Conservation (phyloP, 352 stramenopile genomes). For the Globisporangium okanoganense region DNA sequence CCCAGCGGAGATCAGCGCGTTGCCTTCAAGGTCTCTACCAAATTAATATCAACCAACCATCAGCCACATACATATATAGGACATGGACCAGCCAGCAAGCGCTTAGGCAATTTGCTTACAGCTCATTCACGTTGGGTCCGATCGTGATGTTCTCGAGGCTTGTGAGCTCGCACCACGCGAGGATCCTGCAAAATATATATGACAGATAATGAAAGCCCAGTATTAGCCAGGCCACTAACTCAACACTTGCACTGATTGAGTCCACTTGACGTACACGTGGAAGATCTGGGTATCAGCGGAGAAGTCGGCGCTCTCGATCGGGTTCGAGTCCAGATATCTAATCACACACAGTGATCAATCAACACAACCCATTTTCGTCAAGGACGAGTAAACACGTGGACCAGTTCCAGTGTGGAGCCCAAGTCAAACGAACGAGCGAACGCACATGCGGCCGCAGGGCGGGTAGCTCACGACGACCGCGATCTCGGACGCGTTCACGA, state of each 20-base stretch:
- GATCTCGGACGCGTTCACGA: slow-evolving; percentile 10
- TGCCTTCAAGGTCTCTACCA: slow-evolving; percentile 1
- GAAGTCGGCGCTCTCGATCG: slow-evolving; percentile 5
- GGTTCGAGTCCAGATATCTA: slow-evolving; percentile 17
- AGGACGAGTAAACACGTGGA: not conserved
- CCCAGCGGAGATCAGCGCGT: not conserved
- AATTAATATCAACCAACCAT: not conserved
- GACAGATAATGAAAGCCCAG: not conserved
- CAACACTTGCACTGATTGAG: no score
- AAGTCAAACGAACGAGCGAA: not conserved
- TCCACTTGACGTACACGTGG: slow-evolving; percentile 1
- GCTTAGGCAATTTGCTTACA: no score
- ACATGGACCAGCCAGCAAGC: no score
- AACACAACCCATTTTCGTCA: no score
- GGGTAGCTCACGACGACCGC: slow-evolving; percentile 13
- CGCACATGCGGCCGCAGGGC: slow-evolving; percentile 7
- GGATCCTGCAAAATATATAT: not conserved
- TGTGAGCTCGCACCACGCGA: not conserved
- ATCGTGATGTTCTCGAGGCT: slow-evolving; percentile 2
- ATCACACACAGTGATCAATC: no score
- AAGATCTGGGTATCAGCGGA: not conserved
- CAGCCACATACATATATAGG: no score
- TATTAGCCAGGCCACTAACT: no score
- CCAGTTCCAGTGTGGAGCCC: no score
- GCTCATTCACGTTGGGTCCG: slow-evolving; percentile 2